Evolutionary conservation across 441 rosid species (phyloP), one percentile per base, ranked within the genome.

Genomic region (Adansonia gregorii): DNA sequence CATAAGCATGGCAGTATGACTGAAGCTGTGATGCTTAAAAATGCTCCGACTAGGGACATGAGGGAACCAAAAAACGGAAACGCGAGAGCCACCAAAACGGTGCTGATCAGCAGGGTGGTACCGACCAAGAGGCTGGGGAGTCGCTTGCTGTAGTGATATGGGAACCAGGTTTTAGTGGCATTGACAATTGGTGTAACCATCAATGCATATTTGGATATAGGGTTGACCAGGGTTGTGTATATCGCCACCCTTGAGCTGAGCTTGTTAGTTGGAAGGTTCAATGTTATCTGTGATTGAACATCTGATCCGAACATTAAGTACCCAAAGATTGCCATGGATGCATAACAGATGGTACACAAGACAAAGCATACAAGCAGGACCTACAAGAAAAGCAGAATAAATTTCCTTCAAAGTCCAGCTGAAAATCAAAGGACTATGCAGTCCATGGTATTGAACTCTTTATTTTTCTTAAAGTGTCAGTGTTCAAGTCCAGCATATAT

Each of bases 41-140:
- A 89, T 11, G 99, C 97, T 76, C 99, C 98, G 0, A 95, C 97
- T 77, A 95, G 78, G 1, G 92, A 90, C 99, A 93, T 95, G 48
- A 95, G 89, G 14, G 87, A 84, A 63, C 90, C 97, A 2, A 92
- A 92, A 69, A 91, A 89, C 0, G 99, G 99, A 49, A 93, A 76
- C 3, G 82, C 82, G 68, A 91, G 71, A 65, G 98, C 99, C 19
- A 95, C 91, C 12, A 83, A 72, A 48, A 85, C 91, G 0, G 90
- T 90, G 85, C 92, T 90, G 35, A 52, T 71, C 63, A 95, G 86
- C 61, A 93, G 59, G 35, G 63, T 24, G 0, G 95, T 91, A 27
- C 97, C 80, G n/a, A 87, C 69, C 0, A 93, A 3, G 5, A 89
- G 0, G 75, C 86, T 79, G 4, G 78, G 70, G 1, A 84, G 54